These are phyloP conservation scores for Bipolaris gigantea DNA, from an alignment of 2,329 filamentous ascomycete genomes.

Conservation along the genomic window DNA sequence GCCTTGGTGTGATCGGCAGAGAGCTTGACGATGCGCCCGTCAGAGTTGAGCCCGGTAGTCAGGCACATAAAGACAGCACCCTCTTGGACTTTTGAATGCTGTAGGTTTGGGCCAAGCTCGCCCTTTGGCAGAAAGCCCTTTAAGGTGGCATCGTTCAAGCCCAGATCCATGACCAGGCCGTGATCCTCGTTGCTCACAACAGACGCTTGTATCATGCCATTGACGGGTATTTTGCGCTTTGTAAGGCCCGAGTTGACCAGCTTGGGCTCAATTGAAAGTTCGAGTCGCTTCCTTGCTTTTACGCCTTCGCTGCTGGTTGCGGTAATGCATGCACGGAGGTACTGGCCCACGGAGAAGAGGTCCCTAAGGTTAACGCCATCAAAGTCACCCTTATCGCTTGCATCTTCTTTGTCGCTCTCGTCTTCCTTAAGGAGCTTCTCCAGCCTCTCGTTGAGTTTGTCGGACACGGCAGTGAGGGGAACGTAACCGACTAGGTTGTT, in stretches of 20 bases:
- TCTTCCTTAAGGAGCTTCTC: conserved; percentile 67
- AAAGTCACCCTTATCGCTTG: conserved; percentile 51
- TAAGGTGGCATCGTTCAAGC: conserved; percentile 67
- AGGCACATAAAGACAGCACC: conserved; percentile 85
- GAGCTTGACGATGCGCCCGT: conserved; percentile 83
- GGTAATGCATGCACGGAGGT: conserved; percentile 79
- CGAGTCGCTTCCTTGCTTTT: conserved; percentile 78
- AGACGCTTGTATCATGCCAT: conserved; percentile 82
- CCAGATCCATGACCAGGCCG: conserved; percentile 90
- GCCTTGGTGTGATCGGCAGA: conserved; percentile 72
- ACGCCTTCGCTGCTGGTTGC: conserved; percentile 71
- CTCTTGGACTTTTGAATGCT: conserved; percentile 71
- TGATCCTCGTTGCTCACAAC: conserved; percentile 94
- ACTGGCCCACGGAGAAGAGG: conserved; percentile 83
- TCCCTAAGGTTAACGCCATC: conserved; percentile 70
- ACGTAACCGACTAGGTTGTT: conserved; percentile 93
- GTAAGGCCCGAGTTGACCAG: conserved; percentile 76
- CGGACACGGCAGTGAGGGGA: conserved; percentile 88
- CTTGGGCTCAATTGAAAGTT: conserved; percentile 79
- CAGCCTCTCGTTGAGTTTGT: conserved; percentile 73
- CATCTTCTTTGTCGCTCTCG: conserved; percentile 59
- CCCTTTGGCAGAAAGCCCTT: conserved; percentile 85
- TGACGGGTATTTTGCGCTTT: conserved; percentile 71
- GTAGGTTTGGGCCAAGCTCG: conserved; percentile 69
- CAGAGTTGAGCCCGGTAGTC: conserved; percentile 72